Percentiles rank a stretch among this genome's conserved stretches.
Conservation (phyloP, 2,329 filamentous ascomycete genomes). For the Graphiopsis chlorocephala region DNA sequence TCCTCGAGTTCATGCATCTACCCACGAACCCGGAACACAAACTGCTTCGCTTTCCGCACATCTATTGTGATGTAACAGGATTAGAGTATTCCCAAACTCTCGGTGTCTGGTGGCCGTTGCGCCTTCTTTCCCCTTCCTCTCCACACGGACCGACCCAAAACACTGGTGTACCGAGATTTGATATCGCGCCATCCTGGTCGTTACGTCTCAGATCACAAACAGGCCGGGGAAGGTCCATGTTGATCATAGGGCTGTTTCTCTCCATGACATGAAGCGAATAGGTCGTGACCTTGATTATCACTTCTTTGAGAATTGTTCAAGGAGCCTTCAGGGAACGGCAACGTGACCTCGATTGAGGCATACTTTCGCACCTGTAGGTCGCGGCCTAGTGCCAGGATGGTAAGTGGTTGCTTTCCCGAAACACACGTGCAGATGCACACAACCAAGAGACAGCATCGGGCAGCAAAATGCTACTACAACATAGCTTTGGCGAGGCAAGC, state of each 20-base stretch:
- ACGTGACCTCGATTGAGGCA: neutral
- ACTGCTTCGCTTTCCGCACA: neutral
- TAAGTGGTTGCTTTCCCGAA: neutral
- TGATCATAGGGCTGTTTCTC: neutral
- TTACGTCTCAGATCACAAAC: constrained; percentile 11
- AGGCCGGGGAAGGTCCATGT: neutral
- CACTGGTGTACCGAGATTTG: constrained; percentile 11
- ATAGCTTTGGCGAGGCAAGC: no score
- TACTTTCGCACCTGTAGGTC: neutral
- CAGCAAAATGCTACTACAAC: neutral
- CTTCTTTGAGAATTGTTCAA: neutral
- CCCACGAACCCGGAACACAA: neutral
- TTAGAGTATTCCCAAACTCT: neutral
- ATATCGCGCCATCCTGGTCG: constrained; percentile 6
- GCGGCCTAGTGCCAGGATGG: neutral
- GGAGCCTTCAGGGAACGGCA: neutral
- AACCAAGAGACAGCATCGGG: neutral
- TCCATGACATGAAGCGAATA: neutral
- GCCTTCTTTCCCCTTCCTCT: neutral
- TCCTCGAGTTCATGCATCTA: neutral
- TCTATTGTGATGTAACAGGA: neutral
- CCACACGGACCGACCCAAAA: neutral
- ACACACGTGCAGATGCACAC: neutral
- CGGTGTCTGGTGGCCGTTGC: neutral
- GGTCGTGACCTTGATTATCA: neutral